These are phyloP conservation scores for Sphaerosporella brunnea DNA, from an alignment of 495 filamentous ascomycete species.

Conservation along the genomic window DNA sequence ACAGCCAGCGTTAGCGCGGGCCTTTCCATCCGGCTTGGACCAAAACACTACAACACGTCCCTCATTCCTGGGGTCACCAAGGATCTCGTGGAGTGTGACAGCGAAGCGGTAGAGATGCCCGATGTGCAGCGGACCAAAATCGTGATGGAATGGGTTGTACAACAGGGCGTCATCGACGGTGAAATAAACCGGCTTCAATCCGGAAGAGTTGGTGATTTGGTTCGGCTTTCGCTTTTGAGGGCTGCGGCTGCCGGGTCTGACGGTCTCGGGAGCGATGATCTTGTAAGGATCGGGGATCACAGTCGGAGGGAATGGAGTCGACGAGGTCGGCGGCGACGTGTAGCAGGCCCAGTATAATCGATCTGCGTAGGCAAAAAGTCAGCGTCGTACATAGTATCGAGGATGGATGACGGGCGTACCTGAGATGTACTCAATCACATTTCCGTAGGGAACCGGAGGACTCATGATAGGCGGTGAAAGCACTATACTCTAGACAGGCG, in stretches of 20 bases:
- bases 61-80: conserved; percentile 70
- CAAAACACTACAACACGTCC: conserved; percentile 81
- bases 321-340: conserved; percentile 54
- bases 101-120: conserved; percentile 94
- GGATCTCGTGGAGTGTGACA: conserved; percentile 79
- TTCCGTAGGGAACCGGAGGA: conserved; percentile 33
- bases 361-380: conserved; percentile 31
- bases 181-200: conserved; percentile 68
- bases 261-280: conserved; percentile 66
- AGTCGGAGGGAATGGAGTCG: conserved; percentile 76
- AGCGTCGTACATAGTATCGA: not conserved
- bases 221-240: conserved; percentile 56
- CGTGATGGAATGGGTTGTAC: conserved; percentile 96
- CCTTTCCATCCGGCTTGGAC: conserved; percentile 77
- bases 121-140: conserved; percentile 94
- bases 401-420: conserved; percentile 30
- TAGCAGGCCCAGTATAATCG: conserved; percentile 91
- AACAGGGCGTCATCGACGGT: conserved; percentile 79
- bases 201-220: conserved; percentile 28
- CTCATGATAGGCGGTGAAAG: conserved; percentile 3
- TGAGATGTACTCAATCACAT: conserved; percentile 65
- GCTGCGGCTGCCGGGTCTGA: conserved; percentile 32
- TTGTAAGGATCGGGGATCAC: conserved; percentile 33
- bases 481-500: not conserved
- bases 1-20: conserved; percentile 94